Evolutionary conservation across 2,329 filamentous ascomycete genomes (phyloP), one percentile per base, ranked within the genome.

Genomic region (Colletotrichum trifolii): DNA sequence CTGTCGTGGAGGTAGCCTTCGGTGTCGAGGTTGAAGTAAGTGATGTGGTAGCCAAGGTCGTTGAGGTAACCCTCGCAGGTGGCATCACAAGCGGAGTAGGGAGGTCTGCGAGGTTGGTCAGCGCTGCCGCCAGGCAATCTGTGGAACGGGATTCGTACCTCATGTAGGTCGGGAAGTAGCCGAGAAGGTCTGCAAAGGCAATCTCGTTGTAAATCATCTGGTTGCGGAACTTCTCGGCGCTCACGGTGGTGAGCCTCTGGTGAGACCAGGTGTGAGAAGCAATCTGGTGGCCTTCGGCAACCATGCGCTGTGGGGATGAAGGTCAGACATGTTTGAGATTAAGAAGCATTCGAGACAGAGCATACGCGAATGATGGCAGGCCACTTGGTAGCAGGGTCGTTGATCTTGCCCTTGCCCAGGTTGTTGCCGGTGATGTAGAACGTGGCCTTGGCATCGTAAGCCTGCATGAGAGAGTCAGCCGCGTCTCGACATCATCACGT

Each of bases 401-500:
- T 86, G 69, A 88, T 87, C 33, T 70, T 72, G 6, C 75, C 76
- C 70, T 81, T 82, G 58, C 73, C 76, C 4, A 73, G 68, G 69
- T 80, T 81, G 71, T 80, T 78, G 1, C 79, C 79, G 0, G 77
- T 76, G 49, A 82, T 74, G 70, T 91, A 91, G 73, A 92, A 92
- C 2, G 89, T 91, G 2, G 87, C 89, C 68, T 86, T 89, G 12
- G 86, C 88, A 35, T 83, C 78, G 71, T 89, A 88, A 34, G 77
- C 79, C 69, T 74, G 38, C 15, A 25, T 25, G 25, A 42, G 10
- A 33, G 10, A 12, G 8, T 49, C 11, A 59, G 35, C 15, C 15
- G 12, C 17, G 45, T 25, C 10, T 54, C 9, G 48, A 6, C 25
- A 45, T 11, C 3, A n/a, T 17, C 12, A 52, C 8, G 4, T 35